Evolutionary conservation across 2,329 filamentous ascomycete species (phyloP), one percentile per base, ranked within the genome.

Genomic region (Diaporthe velutina): DNA sequence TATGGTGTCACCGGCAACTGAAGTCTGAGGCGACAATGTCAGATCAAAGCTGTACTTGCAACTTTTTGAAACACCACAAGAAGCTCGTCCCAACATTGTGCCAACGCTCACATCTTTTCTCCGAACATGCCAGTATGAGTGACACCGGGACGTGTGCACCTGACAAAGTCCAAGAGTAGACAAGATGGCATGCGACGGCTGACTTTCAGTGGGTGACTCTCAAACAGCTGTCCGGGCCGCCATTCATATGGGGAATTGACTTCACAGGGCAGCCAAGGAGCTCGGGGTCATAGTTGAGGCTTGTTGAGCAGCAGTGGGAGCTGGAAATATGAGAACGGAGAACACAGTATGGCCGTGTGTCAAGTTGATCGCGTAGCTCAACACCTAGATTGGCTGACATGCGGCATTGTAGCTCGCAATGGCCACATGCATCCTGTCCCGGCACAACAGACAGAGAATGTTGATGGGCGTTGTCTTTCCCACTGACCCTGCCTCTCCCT

Each of bases 121-220:
- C 4, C 25, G n/a, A 54, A 68, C 38, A 17, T 38, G 33, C 22
- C 64, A 40, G n/a, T 13, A 4, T 22, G 33, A 8, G 13, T 28
- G 48, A 40, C 30, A 28, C 45, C 15, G n/a, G n/a, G 45, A 17
- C 22, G 22, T 19, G 45, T 35, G 30, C 22, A 8, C 30, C n/a
- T 28, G 33, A 9, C 13, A 19, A 2, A 38, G 64, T 40, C 22
- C n/a, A 52, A 25, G 30, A 19, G 64, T 28, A 52, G 45, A 52
- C 45, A 67, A 28, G 61, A 67, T 30, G 61, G 30, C 61, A 38
- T 54, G n/a, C 35, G 48, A 54, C 64, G 22, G n/a, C 45, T 33
- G n/a, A 54, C 13, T n/a, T 54, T 68, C 33, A 33, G 45, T 15
- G 4, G 4, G n/a, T 25, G 48, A 28, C 45, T 40, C 6, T 25